A percentile compares a stretch with the other conserved stretches of the same genome.
Evolutionary conservation across 768 basidiomycete species (phyloP).

Genomic region (Lentinula lateritia): DNA sequence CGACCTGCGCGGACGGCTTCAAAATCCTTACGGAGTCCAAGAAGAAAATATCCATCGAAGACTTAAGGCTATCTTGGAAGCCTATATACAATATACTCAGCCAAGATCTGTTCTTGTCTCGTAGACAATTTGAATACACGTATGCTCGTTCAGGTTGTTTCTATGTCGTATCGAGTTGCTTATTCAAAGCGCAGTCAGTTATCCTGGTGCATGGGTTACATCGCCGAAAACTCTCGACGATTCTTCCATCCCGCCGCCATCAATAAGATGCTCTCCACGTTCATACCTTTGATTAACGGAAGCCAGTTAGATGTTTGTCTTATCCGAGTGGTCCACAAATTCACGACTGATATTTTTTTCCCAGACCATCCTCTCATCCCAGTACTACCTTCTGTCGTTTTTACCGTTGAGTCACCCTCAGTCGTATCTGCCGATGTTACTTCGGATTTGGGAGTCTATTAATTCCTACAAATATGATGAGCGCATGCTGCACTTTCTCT

Average conservation of each 20-base stretch:
- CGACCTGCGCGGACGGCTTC: conserved; percentile 60
- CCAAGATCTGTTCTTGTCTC: conserved; percentile 70
- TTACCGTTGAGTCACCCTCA: conserved; percentile 83
- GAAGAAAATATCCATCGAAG: conserved; percentile 70
- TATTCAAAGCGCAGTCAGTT: conserved; percentile 42
- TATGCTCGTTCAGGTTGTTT: conserved; percentile 24
- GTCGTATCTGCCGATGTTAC: conserved; percentile 76
- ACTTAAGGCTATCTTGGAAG: conserved; percentile 79
- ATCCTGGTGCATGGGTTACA: conserved; percentile 73
- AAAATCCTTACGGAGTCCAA: conserved; percentile 57
- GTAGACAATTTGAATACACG: conserved; percentile 78
- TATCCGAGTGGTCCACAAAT: background rate
- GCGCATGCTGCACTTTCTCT: conserved; percentile 80
- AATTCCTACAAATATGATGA: conserved; percentile 90
- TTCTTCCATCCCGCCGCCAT: conserved; percentile 89
- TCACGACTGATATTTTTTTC: conserved; percentile 1
- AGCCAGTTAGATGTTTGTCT: conserved; percentile 63
- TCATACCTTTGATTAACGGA: conserved; percentile 75
- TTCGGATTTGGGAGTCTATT: conserved; percentile 83
- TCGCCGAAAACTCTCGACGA: conserved; percentile 61
- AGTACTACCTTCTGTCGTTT: conserved; percentile 84
- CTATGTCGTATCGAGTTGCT: background rate
- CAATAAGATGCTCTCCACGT: conserved; percentile 83
- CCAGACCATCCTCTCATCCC: conserved; percentile 71
- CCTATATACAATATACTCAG: conserved; percentile 68